These are phyloP conservation scores for Daedaleopsis sinensis DNA, from an alignment of 768 basidiomycete genomes.

Conservation along the genomic window DNA sequence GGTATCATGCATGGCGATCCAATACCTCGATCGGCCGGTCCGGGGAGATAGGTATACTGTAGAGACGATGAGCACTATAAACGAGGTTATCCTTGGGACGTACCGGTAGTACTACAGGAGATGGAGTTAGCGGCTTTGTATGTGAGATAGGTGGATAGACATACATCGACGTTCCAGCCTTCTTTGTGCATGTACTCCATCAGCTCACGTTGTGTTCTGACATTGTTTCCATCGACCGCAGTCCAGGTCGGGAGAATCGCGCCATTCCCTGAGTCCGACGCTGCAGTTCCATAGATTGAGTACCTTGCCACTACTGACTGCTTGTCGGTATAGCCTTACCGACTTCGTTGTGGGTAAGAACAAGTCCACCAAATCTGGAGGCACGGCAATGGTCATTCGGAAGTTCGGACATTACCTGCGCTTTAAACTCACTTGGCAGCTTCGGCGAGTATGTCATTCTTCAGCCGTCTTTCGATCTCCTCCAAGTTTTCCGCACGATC, in stretches of 20 bases:
- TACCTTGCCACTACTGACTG: background rate
- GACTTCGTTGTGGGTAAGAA: conserved; percentile 93
- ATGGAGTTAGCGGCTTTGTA: background rate
- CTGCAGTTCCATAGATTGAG: conserved; percentile 29
- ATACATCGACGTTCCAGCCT: conserved; percentile 92
- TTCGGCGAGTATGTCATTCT: conserved; percentile 90
- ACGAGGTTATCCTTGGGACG: conserved; percentile 8
- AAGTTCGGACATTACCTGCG: background rate
- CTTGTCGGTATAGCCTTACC: conserved; percentile 43
- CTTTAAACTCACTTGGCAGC: conserved; percentile 54
- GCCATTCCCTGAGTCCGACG: conserved; percentile 67
- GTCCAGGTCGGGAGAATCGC: conserved; percentile 94
- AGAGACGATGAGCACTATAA: background rate
- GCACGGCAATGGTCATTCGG: conserved; percentile 4
- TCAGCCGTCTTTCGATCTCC: conserved; percentile 86
- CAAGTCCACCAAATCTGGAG: conserved; percentile 79
- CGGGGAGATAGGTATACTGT: conserved; percentile 91
- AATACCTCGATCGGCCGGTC: conserved; percentile 86
- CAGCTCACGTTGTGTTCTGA: conserved; percentile 87
- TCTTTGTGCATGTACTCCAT: conserved; percentile 77
- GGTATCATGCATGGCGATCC: conserved; percentile 7
- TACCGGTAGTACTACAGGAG: conserved; percentile 72
- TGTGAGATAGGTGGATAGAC: conserved; percentile 29
- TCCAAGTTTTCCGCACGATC: conserved; percentile 96
- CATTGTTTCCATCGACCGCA: conserved; percentile 77